Conservation (phyloP, 2,329 filamentous ascomycete species). For the Pseudogymnoascus sp. region DNA sequence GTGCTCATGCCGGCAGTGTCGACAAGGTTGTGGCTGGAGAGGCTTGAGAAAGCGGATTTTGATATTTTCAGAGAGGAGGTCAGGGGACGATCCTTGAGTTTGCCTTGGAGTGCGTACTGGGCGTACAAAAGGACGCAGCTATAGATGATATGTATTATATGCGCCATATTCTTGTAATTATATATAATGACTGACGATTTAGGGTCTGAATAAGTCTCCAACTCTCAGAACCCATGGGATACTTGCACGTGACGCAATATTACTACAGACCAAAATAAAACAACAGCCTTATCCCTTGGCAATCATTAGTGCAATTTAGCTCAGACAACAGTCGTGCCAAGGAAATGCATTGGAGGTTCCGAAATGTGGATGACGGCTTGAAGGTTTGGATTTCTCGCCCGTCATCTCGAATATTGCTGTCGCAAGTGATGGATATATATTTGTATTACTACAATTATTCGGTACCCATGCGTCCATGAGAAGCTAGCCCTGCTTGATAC, state of each 20-base stretch:
- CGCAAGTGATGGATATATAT: neutral
- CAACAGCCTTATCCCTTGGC: neutral
- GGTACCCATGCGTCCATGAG: neutral
- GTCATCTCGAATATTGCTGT: neutral
- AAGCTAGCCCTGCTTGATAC: neutral
- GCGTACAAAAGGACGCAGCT: conserved; percentile 48
- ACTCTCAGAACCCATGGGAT: neutral
- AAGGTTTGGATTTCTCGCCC: neutral
- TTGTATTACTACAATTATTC: neutral
- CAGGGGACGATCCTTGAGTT: conserved; percentile 66
- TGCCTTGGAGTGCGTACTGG: conserved; percentile 71
- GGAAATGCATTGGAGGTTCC: neutral
- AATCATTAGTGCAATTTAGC: neutral
- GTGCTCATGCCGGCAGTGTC: conserved; percentile 75
- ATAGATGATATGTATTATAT: conserved; percentile 24
- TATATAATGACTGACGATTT: neutral
- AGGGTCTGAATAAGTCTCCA: neutral
- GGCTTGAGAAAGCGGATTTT: conserved; percentile 75
- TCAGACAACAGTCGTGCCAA: neutral
- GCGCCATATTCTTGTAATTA: neutral
- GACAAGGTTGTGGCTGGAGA: conserved; percentile 70
- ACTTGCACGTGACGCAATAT: neutral
- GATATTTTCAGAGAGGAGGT: conserved; percentile 65
- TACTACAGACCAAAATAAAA: neutral
- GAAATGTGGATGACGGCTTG: neutral